Evolutionary conservation across 2,329 filamentous ascomycete genomes (phyloP), one percentile per base, ranked within the genome.

Genomic region (Fusarium staphyleae): DNA sequence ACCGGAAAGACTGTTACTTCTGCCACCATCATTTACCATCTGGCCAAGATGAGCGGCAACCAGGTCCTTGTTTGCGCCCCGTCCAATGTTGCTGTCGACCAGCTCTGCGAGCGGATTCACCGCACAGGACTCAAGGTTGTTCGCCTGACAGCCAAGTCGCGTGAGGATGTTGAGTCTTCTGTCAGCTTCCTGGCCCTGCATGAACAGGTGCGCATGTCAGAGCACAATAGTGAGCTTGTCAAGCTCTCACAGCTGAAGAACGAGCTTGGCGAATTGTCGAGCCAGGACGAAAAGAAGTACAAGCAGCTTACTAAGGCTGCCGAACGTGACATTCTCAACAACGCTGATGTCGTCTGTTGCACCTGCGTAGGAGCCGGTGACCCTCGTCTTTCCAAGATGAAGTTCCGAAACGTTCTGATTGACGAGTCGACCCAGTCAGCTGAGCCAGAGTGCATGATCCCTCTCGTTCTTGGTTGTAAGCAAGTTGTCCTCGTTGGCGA

Each of bases 1-100:
- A 99, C 95, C 4, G 95, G 95, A 70, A 99, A 99, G 81, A 99
- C 95, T 0, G 95, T 99, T 52, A 99, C 95, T 13, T 99, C 95
- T 29, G 95, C 95, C 28, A 99, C 95, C 2, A 96, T 99, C 72
- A 99, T 99, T 71, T 98, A 97, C 70, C 95, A 99, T 72, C 81
- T 99, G 52, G 91, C 92, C 63, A 98, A 96, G 78, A 89, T 96
- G 75, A 98, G 93, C 66, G 92, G 89, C 60, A 92, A 93, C 47
- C 95, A 96, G 69, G 93, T 99, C 4, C 81, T 99, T 29, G 95
- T 99, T 37, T 99, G 95, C 69, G 95, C 95, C 13, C 95, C 95
- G 1, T 99, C 95, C 42, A 99, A 99, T 80, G 95, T 99, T 58
- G 95, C 95, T 8, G 95, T 99, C 22, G 95, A 99, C 70, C 95